Evolutionary conservation across 192 early-diverging fungal genomes (phyloP), one percentile per base, ranked within the genome.

Genomic region (Backusella mclennaniae): DNA sequence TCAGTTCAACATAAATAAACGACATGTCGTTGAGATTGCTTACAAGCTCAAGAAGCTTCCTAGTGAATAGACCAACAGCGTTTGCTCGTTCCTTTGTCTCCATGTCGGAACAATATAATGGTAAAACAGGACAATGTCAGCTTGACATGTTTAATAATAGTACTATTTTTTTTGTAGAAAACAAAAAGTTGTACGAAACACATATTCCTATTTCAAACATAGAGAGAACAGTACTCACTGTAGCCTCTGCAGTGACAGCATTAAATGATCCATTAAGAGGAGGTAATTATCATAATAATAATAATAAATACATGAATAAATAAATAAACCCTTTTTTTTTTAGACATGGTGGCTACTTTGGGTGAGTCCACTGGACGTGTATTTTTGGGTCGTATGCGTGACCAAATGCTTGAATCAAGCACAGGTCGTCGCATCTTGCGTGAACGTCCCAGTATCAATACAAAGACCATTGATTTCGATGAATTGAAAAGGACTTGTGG

Each of bases 321-420:
- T 41, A 66, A 33, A 66, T 72, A 29, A 49, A 35, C 63, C 2
- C 44, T 33, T n/a, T 66, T 23, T 46, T 23, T 76, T 14, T 31
- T 76, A 95, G 95, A 96, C 73, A 93, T 94, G 90, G 88, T 96
- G 17, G 95, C 95, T 2, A 85, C 90, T 23, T 88, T 99, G 26
- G 98, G 96, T 42, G 98, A 99, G 79, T 90, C 94, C 9, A 98
- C 96, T 15, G 90, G 93, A 17, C 85, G 84, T n/a, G 80, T 84
- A 0, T 90, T 89, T 75, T 82, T 98, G 21, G 80, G 75, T 29
- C 81, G 85, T 21, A 91, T 98, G 79, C 88, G 96, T 35, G 85
- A 90, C 74, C 86, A 89, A 52, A 97, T 99, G 96, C 84, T 97
- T 6, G 69, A 80, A 39, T 89, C 92, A 69, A 78, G 85, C 15